Base-by-base conservation (phyloP, 2,329 filamentous ascomycete genomes). In the Neonectria faginata region DNA sequence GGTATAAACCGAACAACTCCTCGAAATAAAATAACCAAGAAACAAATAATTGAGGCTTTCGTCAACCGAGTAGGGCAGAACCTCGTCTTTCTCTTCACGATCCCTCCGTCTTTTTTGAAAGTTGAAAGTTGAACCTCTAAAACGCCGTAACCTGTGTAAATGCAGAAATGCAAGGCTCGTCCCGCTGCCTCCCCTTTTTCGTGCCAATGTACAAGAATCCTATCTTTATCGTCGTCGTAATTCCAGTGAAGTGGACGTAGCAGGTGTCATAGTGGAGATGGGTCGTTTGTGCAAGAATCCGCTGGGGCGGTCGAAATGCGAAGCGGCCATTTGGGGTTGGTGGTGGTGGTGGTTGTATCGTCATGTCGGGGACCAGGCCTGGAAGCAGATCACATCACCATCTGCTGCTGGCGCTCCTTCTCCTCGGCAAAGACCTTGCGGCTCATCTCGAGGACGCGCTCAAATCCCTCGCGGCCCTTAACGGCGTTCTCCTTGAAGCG, bases 371-470 rank as follows among this genome's bases (percentile, higher is more conserved):
- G 47, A 50, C 50, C 22, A 18, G 54, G 22, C 7, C 22, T 31
- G 36, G 53, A 48, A 50, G 33, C 50, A 48, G 22, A 36, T 73
- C 54, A 74, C 60, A 73, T 66, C 62, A 67, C 64, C 52, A 69
- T 44, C 57, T 65, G 50, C 59, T 74, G 72, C 64, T 76, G 74
- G 29, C 88, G 85, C 77, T 92, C 91, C 79, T 89, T 88, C 82
- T 98, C 93, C 84, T 97, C 93, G 61, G 92, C 91, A 76, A 97
- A 98, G 1, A 94, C 94, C 76, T 92, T 88, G 70, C 95, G 85
- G 79, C 93, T 97, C 90, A 97, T 97, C 77, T 93, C 92, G 33
- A 99, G 86, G 9, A 99, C 96, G 67, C 91, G 89, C 83, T 99
- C 96, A 77, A 99, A 99, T 2, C 96, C 96, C 80, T 98, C 94